A percentile compares a stretch with the other conserved stretches of the same genome.
These are phyloP conservation scores for Clohesyomyces aquaticus DNA, from an alignment of 495 filamentous ascomycete genomes.

Conservation along the genomic window DNA sequence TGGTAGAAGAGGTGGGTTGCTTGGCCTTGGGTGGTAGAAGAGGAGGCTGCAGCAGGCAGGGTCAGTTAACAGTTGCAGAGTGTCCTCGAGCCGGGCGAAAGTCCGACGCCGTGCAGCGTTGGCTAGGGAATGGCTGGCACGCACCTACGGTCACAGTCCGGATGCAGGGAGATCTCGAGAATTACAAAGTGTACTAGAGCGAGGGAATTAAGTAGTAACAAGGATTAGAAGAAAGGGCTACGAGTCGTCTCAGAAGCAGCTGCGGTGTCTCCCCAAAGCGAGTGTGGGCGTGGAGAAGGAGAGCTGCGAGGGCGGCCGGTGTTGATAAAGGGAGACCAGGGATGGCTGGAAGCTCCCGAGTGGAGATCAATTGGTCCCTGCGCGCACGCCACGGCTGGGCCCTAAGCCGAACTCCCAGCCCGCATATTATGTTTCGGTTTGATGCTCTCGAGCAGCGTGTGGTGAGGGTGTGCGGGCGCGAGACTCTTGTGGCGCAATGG, in stretches of 20 bases:
- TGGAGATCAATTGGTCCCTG: slow-evolving; percentile 17
- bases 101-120: not conserved
- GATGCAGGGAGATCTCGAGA: no score
- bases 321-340: slow-evolving; percentile 26
- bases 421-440: not conserved
- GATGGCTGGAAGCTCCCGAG: slow-evolving; percentile 26
- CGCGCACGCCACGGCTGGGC: not conserved
- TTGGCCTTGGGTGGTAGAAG: slow-evolving; percentile 4
- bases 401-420: not conserved
- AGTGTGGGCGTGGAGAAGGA: slow-evolving; percentile 30
- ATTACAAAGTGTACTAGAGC: slow-evolving; percentile 8
- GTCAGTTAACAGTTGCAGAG: not conserved
- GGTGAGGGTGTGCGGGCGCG: not conserved
- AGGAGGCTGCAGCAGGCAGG: slow-evolving; percentile 1
- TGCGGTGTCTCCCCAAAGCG: slow-evolving; percentile 27
- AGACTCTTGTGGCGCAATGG: no score
- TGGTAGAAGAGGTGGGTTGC: slow-evolving; percentile 24
- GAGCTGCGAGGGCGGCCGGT: slow-evolving; percentile 1
- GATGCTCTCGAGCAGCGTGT: not conserved
- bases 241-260: not conserved
- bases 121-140: not conserved
- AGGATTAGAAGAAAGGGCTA: not conserved
- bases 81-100: not conserved
- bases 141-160: not conserved
- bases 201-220: not conserved